Base-by-base conservation (phyloP, 129 eudicot genomes). In the Sambucus nigra region DNA sequence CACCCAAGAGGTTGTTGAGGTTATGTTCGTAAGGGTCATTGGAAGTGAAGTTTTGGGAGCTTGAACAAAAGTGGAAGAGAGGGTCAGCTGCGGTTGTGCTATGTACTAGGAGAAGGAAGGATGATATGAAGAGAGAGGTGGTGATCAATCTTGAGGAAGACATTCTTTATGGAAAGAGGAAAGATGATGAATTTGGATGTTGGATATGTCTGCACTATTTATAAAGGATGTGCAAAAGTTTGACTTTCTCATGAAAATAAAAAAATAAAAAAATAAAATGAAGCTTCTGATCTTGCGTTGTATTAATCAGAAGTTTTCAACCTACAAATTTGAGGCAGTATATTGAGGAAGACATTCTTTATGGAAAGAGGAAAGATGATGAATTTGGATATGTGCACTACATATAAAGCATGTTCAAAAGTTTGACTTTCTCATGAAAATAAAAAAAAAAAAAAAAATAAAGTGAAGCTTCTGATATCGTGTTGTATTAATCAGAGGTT, bases 41-140 rank as follows among this genome's bases (percentile, higher is more conserved):
- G 24, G 71, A 10, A 31, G 75, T 71, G 26, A 76, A 67, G 48
- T 76, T 76, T 24, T 51, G 47, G 7, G 83, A 61, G 55, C 44
- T 24, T 17, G 72, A 66, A 22, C 83, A 76, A 13, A 57, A 16
- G 53, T 33, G 60, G 61, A 20, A 57, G 11, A 72, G 67, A 19
- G 83, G 78, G 46, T 38, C 25, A 17, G 22, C 57, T 0, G 60
- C 61, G 20, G 38, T 20, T 17, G 60, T 72, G 24, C 25, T 63
- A 25, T 56, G 68, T 44, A 63, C 20, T 28, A 59, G 40, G 51
- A 63, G 60, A 59, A 55, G 18, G 5, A 48, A 42, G 33, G 51
- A 59, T 15, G 69, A 39, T 2, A 41, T 48, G 39, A 8, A 26
- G 9, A 69, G 39, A 57, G 59, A 60, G 59, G 27, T 53, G 52